Evolutionary conservation across 1,139 yeast genomes (phyloP), one percentile per base, ranked within the genome.

Genomic region (Scheffersomyces titani): DNA sequence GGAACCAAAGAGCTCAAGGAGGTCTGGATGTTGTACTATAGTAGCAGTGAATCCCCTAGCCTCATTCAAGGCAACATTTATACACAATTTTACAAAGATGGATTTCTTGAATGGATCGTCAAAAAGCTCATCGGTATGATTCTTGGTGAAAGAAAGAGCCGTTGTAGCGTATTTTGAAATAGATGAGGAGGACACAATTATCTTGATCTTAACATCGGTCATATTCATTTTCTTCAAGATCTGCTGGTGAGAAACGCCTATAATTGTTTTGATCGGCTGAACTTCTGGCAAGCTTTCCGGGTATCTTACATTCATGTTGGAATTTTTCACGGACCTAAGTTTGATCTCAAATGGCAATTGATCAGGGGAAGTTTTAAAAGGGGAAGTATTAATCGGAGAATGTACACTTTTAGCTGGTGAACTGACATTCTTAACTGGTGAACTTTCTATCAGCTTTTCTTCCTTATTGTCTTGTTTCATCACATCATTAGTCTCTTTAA

Each of bases 201-300:
- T 74, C 58, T 78, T 79, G 53, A 77, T 63, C 60, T 78, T 78
- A 50, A 79, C 81, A 65, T 79, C 83, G 6, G 72, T 65, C 30
- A 68, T 61, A 40, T 70, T 73, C 47, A 76, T 68, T 49, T 69
- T 70, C 22, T 46, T 46, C 55, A 74, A 66, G 24, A 78, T 74
- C 57, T 78, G 82, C 52, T 69, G 65, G 57, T 75, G 76, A 2
- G 76, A 70, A 51, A 78, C 68, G 0, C 83, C 83, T 59, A 77
- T 73, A 47, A 79, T 77, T 16, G 82, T 77, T 56, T 74, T 76
- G 50, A 68, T 71, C 1, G 82, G 77, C 47, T 62, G 69, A 36
- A 77, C 68, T 54, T 69, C 74, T 1, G 81, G 77, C 46, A 78
- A 65, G 50, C 70, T 69, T 56, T 73, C 77, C 2, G 73, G 60